Percentiles rank a stretch among this genome's conserved stretches.
Conservation (phyloP, 208 protist genomes). For the Crithidia brevicula region DNA sequence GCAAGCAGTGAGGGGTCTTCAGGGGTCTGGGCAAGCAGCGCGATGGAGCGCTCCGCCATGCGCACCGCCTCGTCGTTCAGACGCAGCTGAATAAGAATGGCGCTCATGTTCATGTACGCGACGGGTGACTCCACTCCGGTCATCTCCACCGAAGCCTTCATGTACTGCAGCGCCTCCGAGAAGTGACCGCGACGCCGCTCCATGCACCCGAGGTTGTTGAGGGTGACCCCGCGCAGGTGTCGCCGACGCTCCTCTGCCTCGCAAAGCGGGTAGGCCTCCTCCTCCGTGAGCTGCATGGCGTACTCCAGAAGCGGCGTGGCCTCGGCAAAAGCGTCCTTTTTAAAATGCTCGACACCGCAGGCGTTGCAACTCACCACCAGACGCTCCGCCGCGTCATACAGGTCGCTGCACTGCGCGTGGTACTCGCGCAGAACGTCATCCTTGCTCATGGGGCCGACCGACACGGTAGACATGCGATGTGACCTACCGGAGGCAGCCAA, state of each 20-base stretch:
- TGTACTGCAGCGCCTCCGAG: conserved; percentile 66
- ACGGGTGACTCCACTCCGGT: conserved; percentile 80
- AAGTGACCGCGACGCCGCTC: conserved; percentile 88
- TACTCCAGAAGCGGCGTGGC: conserved; percentile 66
- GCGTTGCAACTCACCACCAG: conserved; percentile 80
- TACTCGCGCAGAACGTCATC: conserved; percentile 30
- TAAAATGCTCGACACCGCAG: conserved; percentile 74
- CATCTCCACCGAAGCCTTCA: conserved; percentile 79
- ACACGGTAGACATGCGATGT: conserved; percentile 20
- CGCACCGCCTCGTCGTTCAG: conserved; percentile 78
- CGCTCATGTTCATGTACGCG: conserved; percentile 91
- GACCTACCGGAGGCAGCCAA: not conserved
- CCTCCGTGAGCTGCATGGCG: conserved; percentile 70
- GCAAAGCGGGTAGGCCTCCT: conserved; percentile 65
- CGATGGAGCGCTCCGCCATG: conserved; percentile 72
- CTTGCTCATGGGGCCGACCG: conserved; percentile 14
- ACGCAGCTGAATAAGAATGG: conserved; percentile 83
- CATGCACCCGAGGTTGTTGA: conserved; percentile 92
- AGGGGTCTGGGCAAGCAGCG: conserved; percentile 60
- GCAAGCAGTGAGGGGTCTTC: conserved; percentile 85
- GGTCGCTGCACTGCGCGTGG: conserved; percentile 30
- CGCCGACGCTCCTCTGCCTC: conserved; percentile 60
- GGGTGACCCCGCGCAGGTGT: conserved; percentile 81
- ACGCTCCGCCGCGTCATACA: conserved; percentile 76
- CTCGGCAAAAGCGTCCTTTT: conserved; percentile 69